A percentile compares a stretch with the other conserved stretches of the same genome.
Conservation (phyloP, 192 early-diverging fungal species). For the Gaertneriomyces sp. region DNA sequence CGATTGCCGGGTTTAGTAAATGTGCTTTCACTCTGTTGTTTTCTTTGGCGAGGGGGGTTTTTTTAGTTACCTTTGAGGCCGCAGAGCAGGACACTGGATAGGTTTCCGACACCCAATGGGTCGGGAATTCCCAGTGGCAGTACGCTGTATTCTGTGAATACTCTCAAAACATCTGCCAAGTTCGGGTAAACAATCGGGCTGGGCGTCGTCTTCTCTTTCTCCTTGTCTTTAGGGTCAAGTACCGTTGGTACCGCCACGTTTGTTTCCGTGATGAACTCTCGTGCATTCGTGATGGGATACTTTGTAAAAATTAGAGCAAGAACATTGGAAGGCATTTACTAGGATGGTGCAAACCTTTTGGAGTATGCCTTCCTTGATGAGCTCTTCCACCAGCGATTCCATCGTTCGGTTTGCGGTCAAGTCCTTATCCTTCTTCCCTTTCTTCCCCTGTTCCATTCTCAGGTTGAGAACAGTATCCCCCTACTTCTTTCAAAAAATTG, state of each 20-base stretch:
- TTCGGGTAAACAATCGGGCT: too few species aligned
- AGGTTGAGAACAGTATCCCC: background rate
- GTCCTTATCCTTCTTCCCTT: conserved; percentile 67
- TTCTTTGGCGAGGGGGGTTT: background rate
- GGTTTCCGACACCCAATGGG: conserved; percentile 33
- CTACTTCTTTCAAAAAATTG: background rate
- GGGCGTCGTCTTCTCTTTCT: too few species aligned
- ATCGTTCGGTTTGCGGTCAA: conserved; percentile 58
- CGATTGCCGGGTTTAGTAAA: background rate
- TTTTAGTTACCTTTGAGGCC: conserved; percentile 41
- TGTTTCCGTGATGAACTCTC: too few species aligned
- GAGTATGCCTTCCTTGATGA: conserved; percentile 51
- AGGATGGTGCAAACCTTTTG: conserved; percentile 39
- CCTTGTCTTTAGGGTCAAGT: too few species aligned
- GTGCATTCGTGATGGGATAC: background rate
- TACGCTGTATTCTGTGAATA: conserved; percentile 52
- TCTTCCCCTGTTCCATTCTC: conserved; percentile 35
- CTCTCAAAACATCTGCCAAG: too few species aligned
- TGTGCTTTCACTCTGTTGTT: background rate
- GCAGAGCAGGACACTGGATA: conserved; percentile 45
- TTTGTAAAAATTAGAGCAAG: background rate
- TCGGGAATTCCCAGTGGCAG: conserved; percentile 47
- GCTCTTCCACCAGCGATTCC: conserved; percentile 57
- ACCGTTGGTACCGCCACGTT: too few species aligned
- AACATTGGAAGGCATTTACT: background rate